Evolutionary conservation across 495 filamentous ascomycete species (phyloP).

Genomic region (Hypoxylon subgilvum): DNA sequence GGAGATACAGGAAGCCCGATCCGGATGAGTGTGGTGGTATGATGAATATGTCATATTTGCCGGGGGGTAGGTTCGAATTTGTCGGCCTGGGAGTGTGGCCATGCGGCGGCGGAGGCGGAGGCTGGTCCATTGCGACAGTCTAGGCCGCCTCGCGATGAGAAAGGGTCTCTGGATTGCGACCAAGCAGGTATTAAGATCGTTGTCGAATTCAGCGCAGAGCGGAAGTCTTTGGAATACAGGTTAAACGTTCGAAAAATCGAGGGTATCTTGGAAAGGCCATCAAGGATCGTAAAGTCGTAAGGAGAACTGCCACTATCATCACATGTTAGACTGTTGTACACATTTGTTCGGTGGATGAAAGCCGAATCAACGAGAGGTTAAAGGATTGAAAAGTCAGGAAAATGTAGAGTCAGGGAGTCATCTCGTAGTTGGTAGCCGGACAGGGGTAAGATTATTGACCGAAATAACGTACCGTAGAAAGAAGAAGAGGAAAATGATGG

Average conservation of each 20-base stretch:
- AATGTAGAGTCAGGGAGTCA: slow-evolving; percentile 9
- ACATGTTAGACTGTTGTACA: slow-evolving; percentile 13
- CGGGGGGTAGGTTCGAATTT: slow-evolving; percentile 66
- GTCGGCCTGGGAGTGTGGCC: slow-evolving; percentile 62
- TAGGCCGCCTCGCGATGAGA: slow-evolving; percentile 15
- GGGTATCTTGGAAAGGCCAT: slow-evolving; percentile 51
- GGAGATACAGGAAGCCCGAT: slow-evolving; percentile 90
- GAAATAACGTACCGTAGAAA: slow-evolving; percentile 28
- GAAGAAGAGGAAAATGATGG: slow-evolving; percentile 5
- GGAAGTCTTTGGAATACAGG: slow-evolving; percentile 35
- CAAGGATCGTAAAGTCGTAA: slow-evolving; percentile 43
- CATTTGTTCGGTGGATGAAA: not conserved
- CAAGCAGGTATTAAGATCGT: slow-evolving; percentile 5
- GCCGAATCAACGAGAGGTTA: not conserved
- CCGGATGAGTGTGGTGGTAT: slow-evolving; percentile 93
- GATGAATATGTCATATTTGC: slow-evolving; percentile 96
- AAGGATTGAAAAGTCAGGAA: not conserved
- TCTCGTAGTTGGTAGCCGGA: not conserved
- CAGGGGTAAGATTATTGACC: slow-evolving; percentile 13
- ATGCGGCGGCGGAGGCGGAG: slow-evolving; percentile 58
- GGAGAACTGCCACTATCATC: slow-evolving; percentile 7
- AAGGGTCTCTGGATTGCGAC: slow-evolving; percentile 9
- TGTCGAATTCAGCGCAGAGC: slow-evolving; percentile 18
- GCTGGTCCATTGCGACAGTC: slow-evolving; percentile 29
- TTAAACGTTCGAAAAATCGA: slow-evolving; percentile 16